Base-by-base conservation (phyloP, 805 yeast species). In the Hanseniaspora jakobsenii region DNA sequence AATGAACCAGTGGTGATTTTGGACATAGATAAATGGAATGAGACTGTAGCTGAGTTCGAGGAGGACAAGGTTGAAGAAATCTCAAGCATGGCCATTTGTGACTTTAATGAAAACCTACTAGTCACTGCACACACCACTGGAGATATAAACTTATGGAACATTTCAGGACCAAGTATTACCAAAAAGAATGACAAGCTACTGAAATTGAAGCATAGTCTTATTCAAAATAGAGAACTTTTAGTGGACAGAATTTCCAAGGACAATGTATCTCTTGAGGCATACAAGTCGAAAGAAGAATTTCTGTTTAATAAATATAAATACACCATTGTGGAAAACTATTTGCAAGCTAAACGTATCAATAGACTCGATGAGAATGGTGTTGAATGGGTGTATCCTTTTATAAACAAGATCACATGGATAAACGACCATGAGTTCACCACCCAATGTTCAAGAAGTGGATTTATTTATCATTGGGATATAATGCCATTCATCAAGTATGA, bases 51-150 rank as follows among this genome's bases (percentile, higher is more conserved):
- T 1, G 46, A 41, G 16, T 41, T 13, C 29, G 46, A 41, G 18
- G 46, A 41, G 16, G 46, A 41, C 24, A 41, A 41, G 8, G 9
- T 41, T 9, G 46, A 41, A 29, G 46, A 41, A 17, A 41, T 41
- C 13, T 32, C 46, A 14, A 14, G 39, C 7, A 18, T 41, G 10
- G 6, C 24, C n/a, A 16, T 41, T 12, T 34, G 37, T 16, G 26
- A 4, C 1, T 6, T 5, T 14, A 41, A 27, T 17, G 13, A 17
- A 3, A 19, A 13, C 8, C 6, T 41, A 4, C 6, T 41, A 12
- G 4, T 35, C 3, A 41, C 46, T 2, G 24, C 38, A 12, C 46
- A 41, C 16, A 17, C 35, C 3, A 35, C 34, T 34, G 46, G 46
- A 9, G 39, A 35, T n/a, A 35, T 41, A n/a, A 34, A 41, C 16